Evolutionary conservation across 2,329 filamentous ascomycete species (phyloP).

Genomic region (Diaporthe caulivora): DNA sequence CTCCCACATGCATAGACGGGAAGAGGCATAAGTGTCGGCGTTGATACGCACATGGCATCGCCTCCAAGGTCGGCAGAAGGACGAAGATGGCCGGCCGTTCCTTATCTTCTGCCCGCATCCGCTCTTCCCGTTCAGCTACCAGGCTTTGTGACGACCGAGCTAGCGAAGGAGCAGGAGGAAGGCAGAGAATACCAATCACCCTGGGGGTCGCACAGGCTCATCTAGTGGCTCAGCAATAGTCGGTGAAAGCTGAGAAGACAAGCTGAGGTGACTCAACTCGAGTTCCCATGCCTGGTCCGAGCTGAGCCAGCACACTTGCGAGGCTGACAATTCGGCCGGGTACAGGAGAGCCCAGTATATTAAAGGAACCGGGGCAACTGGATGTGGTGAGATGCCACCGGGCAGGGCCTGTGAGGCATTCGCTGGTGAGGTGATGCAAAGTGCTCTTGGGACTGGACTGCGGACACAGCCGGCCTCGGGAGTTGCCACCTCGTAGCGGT

Average conservation of each 20-base stretch:
- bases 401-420: slow-evolving; percentile 29
- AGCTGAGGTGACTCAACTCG: slow-evolving; percentile 37
- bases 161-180: slow-evolving; percentile 17
- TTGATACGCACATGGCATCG: slow-evolving; percentile 20
- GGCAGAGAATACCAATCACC: slow-evolving; percentile 27
- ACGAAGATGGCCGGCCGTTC: slow-evolving; percentile 11
- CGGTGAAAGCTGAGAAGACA: slow-evolving; percentile 36
- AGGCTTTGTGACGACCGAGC: slow-evolving; percentile 3
- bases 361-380: slow-evolving; percentile 12
- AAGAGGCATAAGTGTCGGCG: slow-evolving; percentile 31
- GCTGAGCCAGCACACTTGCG: slow-evolving; percentile 9
- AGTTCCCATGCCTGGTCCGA: slow-evolving; percentile 19
- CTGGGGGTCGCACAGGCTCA: slow-evolving; percentile 37
- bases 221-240: slow-evolving; percentile 38
- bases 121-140: slow-evolving; percentile 32
- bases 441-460: slow-evolving; percentile 9
- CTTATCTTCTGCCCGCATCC: slow-evolving; percentile 26
- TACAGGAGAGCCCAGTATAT: slow-evolving; percentile 11
- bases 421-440: slow-evolving; percentile 32
- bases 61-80: slow-evolving; percentile 6
- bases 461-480: slow-evolving; percentile 15
- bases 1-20: slow-evolving; percentile 24
- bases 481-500: slow-evolving; percentile 25
- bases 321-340: slow-evolving; percentile 1
- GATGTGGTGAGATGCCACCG: slow-evolving; percentile 37